Evolutionary conservation across 106 monocot genomes (phyloP), one percentile per base, ranked within the genome.

Genomic region (Acorus calamus): DNA sequence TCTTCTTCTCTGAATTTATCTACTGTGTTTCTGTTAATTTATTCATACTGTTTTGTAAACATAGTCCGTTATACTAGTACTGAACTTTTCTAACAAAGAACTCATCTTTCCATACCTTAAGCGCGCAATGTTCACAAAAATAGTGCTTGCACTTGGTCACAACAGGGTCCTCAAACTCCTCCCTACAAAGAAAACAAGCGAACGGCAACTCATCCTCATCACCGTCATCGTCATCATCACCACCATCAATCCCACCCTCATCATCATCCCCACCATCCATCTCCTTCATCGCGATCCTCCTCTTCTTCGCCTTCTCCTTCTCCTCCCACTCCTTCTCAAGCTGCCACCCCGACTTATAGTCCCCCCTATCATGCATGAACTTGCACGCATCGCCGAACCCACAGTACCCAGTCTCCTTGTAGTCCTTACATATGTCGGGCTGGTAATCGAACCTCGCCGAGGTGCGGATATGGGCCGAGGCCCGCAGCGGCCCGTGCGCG

Each of bases 291-390:
- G 88, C 92, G 41, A 92, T 48, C 2, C 28, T 61, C 64, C 85
- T 73, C 76, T 88, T 92, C 65, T 83, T 71, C 12, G 64, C 78
- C 80, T 92, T 92, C 69, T 92, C 88, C 4, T 55, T 69, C 71
- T 85, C 92, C 8, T 92, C 86, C 81, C 82, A 92, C 50, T 92
- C 92, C 75, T 75, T 82, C 85, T 92, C 92, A 73, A 96, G 14
- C 74, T 91, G 91, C 96, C 96, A 96, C 61, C 96, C 96, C 12
- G 87, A 83, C 71, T 96, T 96, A 59, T 96, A 96, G 68, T 96
- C 96, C 71, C 96, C 96, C 53, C 96, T 69, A 56, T 96, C 96
- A 52, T 96, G 96, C 96, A 96, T 91, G 73, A 96, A 96, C 76
- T 96, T 91, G 78, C 96, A 96, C 0, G 96, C 64, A 67, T 96